These are phyloP conservation scores for Didymella keratinophila DNA, from an alignment of 2,329 filamentous ascomycete genomes.

Conservation along the genomic window DNA sequence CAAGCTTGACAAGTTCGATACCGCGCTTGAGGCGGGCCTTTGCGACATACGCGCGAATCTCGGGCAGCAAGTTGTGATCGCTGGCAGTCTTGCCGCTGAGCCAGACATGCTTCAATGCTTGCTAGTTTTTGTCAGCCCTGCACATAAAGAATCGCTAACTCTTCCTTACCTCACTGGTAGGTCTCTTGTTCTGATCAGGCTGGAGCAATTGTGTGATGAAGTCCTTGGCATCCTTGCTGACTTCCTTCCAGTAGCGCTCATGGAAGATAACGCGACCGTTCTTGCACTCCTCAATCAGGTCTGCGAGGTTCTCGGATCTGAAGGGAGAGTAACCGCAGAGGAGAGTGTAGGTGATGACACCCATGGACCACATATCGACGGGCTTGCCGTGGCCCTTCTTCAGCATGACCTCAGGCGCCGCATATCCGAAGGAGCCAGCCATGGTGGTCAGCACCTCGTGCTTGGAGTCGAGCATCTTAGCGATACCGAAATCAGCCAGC, in stretches of 20 bases:
- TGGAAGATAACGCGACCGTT: conserved; percentile 89
- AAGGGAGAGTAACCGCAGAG: conserved; percentile 99
- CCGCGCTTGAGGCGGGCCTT: conserved; percentile 90
- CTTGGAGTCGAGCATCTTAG: conserved; percentile 93
- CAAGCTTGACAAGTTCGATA: conserved; percentile 94
- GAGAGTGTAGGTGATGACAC: conserved; percentile 97
- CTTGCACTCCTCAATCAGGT: conserved; percentile 94
- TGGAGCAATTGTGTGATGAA: conserved; percentile 87
- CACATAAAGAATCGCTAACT: background rate
- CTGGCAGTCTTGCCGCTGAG: conserved; percentile 89
- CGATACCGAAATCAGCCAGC: conserved; percentile 96
- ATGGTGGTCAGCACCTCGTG: conserved; percentile 95
- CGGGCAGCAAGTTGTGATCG: conserved; percentile 95
- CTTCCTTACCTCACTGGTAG: conserved; percentile 72
- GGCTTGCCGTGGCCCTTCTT: conserved; percentile 98
- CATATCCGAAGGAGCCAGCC: conserved; percentile 98
- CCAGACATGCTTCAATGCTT: conserved; percentile 85
- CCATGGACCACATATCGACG: conserved; percentile 99
- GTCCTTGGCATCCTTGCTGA: conserved; percentile 92
- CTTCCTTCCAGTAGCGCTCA: conserved; percentile 97
- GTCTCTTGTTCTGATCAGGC: conserved; percentile 77
- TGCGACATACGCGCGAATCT: conserved; percentile 93
- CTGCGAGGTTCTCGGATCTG: conserved; percentile 89
- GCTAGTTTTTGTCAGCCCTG: conserved; percentile 54
- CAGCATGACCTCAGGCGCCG: conserved; percentile 96